Conservation (phyloP, 2,329 filamentous ascomycete species). For the Fusarium concolor region DNA sequence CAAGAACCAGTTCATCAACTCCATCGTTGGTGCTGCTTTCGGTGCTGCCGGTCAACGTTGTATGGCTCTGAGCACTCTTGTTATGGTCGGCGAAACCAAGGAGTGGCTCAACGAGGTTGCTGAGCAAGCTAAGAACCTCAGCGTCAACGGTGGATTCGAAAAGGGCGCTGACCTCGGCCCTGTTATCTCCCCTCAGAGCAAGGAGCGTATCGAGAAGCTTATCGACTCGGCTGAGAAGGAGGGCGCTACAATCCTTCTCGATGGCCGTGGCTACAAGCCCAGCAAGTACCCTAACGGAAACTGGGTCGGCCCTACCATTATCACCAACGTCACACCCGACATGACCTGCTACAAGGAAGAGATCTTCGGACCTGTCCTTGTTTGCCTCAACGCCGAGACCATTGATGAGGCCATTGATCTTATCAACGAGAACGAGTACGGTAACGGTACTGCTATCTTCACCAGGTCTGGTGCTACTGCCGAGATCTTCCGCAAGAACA, state of each 20-base stretch:
- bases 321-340: slow-evolving; percentile 80
- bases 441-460: slow-evolving; percentile 88
- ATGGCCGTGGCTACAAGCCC: slow-evolving; percentile 80
- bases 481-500: slow-evolving; percentile 80
- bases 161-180: slow-evolving; percentile 82
- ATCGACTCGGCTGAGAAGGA: slow-evolving; percentile 83
- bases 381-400: slow-evolving; percentile 82
- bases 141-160: slow-evolving; percentile 85
- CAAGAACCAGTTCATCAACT: slow-evolving; percentile 90
- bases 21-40: slow-evolving; percentile 85
- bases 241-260: slow-evolving; percentile 84
- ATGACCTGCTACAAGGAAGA: slow-evolving; percentile 90
- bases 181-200: slow-evolving; percentile 83
- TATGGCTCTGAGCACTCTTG: slow-evolving; percentile 86
- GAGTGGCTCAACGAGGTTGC: slow-evolving; percentile 84
- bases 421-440: slow-evolving; percentile 89
- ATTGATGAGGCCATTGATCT: slow-evolving; percentile 83
- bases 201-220: slow-evolving; percentile 80
- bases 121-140: slow-evolving; percentile 77
- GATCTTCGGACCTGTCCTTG: slow-evolving; percentile 86
- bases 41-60: slow-evolving; percentile 87
- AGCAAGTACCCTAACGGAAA: slow-evolving; percentile 86
- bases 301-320: slow-evolving; percentile 86
- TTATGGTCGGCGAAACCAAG: slow-evolving; percentile 87
- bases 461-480: slow-evolving; percentile 82